Conservation (phyloP, 768 basidiomycete genomes). For the Mycena epipterygia region DNA sequence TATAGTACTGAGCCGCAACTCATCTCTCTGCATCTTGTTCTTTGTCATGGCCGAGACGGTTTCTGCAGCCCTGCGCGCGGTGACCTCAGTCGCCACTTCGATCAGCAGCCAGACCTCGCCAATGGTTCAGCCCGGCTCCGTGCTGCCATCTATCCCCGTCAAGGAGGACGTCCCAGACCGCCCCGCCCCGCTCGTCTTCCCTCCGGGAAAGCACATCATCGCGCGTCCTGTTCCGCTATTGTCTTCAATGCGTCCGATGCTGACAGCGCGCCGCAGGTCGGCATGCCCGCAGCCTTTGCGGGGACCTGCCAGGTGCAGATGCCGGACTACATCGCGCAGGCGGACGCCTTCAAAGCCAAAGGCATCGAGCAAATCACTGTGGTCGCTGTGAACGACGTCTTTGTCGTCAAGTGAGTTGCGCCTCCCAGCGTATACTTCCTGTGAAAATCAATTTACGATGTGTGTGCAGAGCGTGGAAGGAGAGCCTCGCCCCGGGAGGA, state of each 20-base stretch:
- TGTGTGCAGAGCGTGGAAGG: conserved; percentile 74
- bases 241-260: neutral
- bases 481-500: conserved; percentile 67
- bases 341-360: conserved; percentile 81
- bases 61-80: conserved; percentile 47
- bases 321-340: conserved; percentile 73
- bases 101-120: conserved; percentile 61
- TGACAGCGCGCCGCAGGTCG: conserved; percentile 62
- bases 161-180: conserved; percentile 72
- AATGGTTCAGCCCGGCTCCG: conserved; percentile 12
- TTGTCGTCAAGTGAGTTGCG: conserved; percentile 69
- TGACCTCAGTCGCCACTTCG: conserved; percentile 68
- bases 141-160: conserved; percentile 63
- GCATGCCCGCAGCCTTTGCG: conserved; percentile 85
- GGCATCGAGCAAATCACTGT: conserved; percentile 81
- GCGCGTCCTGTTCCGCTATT: conserved; percentile 54
- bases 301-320: conserved; percentile 77
- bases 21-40: too few relatives aligned
- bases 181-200: conserved; percentile 53
- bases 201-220: conserved; percentile 74
- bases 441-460: neutral
- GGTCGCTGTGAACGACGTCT: conserved; percentile 84
- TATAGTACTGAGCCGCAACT: too few relatives aligned
- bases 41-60: too few relatives aligned
- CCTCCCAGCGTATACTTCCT: neutral